Percentiles rank a stretch among this genome's conserved stretches.
Evolutionary conservation across 179 eudicot species (phyloP).

Genomic region (Silene vulgaris): DNA sequence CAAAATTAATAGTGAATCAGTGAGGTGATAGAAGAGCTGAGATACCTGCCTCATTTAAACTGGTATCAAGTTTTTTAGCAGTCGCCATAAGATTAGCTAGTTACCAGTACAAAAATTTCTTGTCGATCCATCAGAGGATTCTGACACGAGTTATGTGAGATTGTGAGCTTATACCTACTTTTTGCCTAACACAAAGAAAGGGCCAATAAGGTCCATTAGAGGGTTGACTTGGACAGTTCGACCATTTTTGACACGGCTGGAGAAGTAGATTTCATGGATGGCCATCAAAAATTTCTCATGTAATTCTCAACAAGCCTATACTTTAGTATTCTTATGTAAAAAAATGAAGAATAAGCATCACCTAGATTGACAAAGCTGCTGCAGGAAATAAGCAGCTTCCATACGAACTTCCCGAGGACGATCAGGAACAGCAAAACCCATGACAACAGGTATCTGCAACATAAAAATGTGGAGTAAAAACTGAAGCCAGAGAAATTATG

Average conservation of each 20-base stretch:
- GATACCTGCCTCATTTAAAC: background rate
- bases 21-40: background rate
- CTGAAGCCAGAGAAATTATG: background rate
- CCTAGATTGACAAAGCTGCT: slow-evolving; percentile 99
- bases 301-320: background rate
- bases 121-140: background rate
- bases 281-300: background rate
- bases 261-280: background rate
- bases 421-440: slow-evolving; percentile 88
- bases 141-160: background rate
- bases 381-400: slow-evolving; percentile 96
- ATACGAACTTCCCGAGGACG: slow-evolving; percentile 87
- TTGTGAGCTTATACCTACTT: background rate
- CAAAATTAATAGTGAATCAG: background rate
- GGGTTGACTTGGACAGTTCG: too few relatives aligned
- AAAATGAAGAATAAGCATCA: slow-evolving; percentile 9
- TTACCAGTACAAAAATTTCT: background rate
- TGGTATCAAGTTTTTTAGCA: too few relatives aligned
- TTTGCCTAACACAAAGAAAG: background rate
- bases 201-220: background rate
- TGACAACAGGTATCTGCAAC: slow-evolving; percentile 80
- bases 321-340: background rate
- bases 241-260: background rate
- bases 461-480: slow-evolving; percentile 3
- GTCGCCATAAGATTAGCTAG: too few relatives aligned